Conservation (phyloP, 306 rosid genomes). For the Trifolium subterraneum region DNA sequence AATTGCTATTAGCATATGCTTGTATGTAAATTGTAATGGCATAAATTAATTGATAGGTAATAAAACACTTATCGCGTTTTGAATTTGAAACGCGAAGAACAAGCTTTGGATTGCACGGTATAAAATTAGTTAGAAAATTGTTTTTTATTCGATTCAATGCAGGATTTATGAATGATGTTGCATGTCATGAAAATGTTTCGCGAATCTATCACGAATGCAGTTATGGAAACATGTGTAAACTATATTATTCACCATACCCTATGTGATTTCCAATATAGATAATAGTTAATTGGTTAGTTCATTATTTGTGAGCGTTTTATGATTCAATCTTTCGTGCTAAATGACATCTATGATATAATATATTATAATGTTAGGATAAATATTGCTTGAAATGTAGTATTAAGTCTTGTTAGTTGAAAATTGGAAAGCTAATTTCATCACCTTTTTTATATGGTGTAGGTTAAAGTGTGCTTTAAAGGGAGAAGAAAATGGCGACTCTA, state of each 20-base stretch:
- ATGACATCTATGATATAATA: neutral
- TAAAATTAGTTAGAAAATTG: conserved; percentile 1
- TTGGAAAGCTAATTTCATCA: conserved; percentile 10
- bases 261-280: neutral
- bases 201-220: neutral
- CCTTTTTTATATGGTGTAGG: conserved; percentile 37
- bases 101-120: neutral
- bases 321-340: neutral
- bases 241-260: neutral
- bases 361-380: neutral
- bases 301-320: neutral
- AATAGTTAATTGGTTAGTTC: neutral
- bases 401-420: conserved; percentile 21
- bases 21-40: neutral
- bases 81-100: neutral
- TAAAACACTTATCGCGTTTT: neutral
- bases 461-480: conserved; percentile 35
- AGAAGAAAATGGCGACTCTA: conserved; percentile 66
- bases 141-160: conserved; percentile 9
- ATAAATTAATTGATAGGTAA: neutral
- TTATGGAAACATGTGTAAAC: neutral
- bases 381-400: neutral
- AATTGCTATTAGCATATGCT: neutral
- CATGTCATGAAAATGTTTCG: neutral
- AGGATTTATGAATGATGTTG: neutral